Evolutionary conservation across 73 alveolate species (phyloP).

Genomic region (Effrenium voratum): DNA sequence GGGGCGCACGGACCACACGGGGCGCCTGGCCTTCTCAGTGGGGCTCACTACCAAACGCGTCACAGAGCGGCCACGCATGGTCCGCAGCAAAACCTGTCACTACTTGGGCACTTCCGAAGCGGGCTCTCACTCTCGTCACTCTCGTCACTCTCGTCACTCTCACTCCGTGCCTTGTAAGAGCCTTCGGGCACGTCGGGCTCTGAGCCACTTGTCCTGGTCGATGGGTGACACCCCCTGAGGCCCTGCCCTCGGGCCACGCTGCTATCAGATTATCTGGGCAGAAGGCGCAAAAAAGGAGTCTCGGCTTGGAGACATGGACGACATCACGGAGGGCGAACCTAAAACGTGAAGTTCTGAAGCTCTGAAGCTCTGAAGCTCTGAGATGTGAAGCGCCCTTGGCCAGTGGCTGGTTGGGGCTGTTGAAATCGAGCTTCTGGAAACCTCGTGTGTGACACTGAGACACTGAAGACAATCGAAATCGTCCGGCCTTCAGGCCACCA

Average conservation of each 20-base stretch:
- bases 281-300: constrained; percentile 28
- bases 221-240: background rate
- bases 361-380: too few species aligned
- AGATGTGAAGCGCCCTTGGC: too few species aligned
- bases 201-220: background rate
- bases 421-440: constrained; percentile 29
- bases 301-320: constrained; percentile 53
- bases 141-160: too few species aligned
- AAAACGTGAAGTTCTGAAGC: background rate
- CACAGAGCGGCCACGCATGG: constrained; percentile 83
- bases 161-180: constrained; percentile 41
- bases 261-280: background rate
- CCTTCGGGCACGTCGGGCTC: constrained; percentile 85
- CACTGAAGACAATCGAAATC: too few species aligned
- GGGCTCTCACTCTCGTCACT: too few species aligned
- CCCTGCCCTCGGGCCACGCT: background rate
- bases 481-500: too few species aligned
- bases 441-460: too few species aligned
- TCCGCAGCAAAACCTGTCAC: constrained; percentile 30
- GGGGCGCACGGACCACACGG: background rate
- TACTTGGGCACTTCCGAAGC: background rate
- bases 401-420: constrained; percentile 67
- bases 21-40: constrained; percentile 21
- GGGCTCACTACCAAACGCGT: constrained; percentile 66
- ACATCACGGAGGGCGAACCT: constrained; percentile 40